Base-by-base conservation (phyloP, 257 asterid genomes). In the Solanum microdontum region DNA sequence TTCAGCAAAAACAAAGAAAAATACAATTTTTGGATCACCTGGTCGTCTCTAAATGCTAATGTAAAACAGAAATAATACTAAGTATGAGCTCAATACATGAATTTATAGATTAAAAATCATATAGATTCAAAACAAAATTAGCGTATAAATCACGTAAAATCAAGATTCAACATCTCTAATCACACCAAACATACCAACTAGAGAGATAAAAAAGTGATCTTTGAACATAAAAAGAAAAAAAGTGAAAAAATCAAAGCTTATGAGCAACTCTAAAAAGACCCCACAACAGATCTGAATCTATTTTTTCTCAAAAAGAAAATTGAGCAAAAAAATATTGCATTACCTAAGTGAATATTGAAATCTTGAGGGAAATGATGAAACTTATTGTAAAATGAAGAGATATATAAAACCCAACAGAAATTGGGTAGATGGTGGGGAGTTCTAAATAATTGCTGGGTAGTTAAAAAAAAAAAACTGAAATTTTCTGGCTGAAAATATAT, bases 211-310 rank as follows among this genome's bases (percentile, higher is more conserved):
- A 33, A 68, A n/a, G 39, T 24, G 68, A 37, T 30, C 69, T 79
- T 79, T 79, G 26, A 79, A 79, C 66, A n/a, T 14, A 48, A 45
- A 40, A 51, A 55, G 8, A 58, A 58, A 55, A 7, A 21, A 58
- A 7, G 5, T n/a, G 87, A 85, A 79, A 64, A 43, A 64, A 55
- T 68, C 79, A 84, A 91, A 86, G 88, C 90, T 60, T 87, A 55
- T 58, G 28, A n/a, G 28, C 32, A 66, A 73, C 85, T 40, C 60
- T 19, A 72, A 23, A n/a, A 19, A 82, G 69, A 40, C 88, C 84
- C 88, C 40, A 73, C 84, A 66, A 64, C 85, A 88, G 91, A 91
- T 91, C 91, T 88, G 89, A 89, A 88, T 87, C 89, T 72, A 84
- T 66, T 48, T 30, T 74, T 76, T n/a, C 8, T 83, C 74, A 24